Conservation (phyloP, 1,139 yeast species). For the Debaryomyces psychrophilus region DNA sequence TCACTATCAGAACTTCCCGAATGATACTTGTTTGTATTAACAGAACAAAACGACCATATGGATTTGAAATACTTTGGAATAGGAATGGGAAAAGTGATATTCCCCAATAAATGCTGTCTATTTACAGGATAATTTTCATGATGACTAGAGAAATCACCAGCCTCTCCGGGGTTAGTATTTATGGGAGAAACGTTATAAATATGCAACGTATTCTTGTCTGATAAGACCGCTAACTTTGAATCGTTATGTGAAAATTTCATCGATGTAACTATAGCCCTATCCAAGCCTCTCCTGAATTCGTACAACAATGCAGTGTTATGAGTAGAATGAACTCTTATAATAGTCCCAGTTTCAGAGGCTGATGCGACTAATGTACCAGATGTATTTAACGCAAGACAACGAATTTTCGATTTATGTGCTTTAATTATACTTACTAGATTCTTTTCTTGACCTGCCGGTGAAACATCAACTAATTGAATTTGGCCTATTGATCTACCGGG, state of each 20-base stretch:
- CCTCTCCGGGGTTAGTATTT: neutral
- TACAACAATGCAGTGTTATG: conserved; percentile 70
- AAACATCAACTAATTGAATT: conserved; percentile 73
- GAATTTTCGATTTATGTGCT: conserved; percentile 76
- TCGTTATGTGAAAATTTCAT: conserved; percentile 84
- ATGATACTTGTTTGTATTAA: conserved; percentile 59
- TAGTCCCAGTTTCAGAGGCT: conserved; percentile 86
- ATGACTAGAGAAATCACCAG: neutral
- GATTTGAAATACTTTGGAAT: conserved; percentile 78
- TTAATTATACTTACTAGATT: conserved; percentile 72
- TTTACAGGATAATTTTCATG: conserved; percentile 31
- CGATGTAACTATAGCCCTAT: conserved; percentile 76
- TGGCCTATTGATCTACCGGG: conserved; percentile 76
- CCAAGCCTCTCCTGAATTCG: conserved; percentile 89
- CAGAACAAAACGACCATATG: conserved; percentile 86
- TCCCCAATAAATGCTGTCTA: conserved; percentile 69
- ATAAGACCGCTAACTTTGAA: conserved; percentile 74
- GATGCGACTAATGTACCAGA: conserved; percentile 84
- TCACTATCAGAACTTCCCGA: conserved; percentile 22
- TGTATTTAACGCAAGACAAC: conserved; percentile 68
- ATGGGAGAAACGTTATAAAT: conserved; percentile 56
- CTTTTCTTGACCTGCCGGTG: conserved; percentile 61
- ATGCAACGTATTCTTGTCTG: conserved; percentile 89
- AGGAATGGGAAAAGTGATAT: conserved; percentile 61
- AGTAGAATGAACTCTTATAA: conserved; percentile 78